Percentiles rank a stretch among this genome's conserved stretches.
These are phyloP conservation scores for Nigrospora osmanthi DNA, from an alignment of 2,329 filamentous ascomycete genomes.

Conservation along the genomic window DNA sequence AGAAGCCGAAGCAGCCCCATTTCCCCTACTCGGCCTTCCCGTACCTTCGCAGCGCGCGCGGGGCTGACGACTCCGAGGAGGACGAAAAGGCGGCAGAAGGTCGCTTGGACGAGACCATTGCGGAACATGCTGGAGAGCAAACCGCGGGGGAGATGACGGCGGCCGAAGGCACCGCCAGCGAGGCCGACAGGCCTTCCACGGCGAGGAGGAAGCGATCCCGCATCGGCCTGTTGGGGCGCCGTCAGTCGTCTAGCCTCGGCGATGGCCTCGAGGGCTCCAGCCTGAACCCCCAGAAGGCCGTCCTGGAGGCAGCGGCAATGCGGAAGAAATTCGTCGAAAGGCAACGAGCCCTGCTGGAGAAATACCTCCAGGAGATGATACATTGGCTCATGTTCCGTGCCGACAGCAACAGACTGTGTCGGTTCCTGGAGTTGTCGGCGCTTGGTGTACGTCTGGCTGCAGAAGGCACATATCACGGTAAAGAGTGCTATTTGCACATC, in stretches of 20 bases:
- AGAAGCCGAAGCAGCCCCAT: conserved; percentile 72
- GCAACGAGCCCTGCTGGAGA: conserved; percentile 79
- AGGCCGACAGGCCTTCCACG: conserved; percentile 48
- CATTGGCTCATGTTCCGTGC: conserved; percentile 94
- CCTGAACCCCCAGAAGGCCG: conserved; percentile 38
- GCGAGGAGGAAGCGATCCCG: conserved; percentile 40
- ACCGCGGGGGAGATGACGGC: conserved; percentile 38
- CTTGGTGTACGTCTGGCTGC: conserved; percentile 88
- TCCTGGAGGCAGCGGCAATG: conserved; percentile 46
- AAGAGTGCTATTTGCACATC: conserved; percentile 90
- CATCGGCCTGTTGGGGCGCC: conserved; percentile 39
- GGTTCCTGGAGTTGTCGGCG: conserved; percentile 91
- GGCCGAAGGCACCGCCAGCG: conserved; percentile 60
- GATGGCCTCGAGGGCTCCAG: conserved; percentile 37
- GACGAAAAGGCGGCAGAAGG: conserved; percentile 30
- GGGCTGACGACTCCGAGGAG: conserved; percentile 72
- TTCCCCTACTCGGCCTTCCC: conserved; percentile 88
- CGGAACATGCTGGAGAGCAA: conserved; percentile 31
- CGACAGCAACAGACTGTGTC: conserved; percentile 91
- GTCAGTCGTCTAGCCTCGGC: conserved; percentile 42
- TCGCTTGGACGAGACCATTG: conserved; percentile 25
- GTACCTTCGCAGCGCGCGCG: conserved; percentile 71
- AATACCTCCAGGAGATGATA: conserved; percentile 89
- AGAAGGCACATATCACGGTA: conserved; percentile 94
- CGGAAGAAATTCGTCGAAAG: conserved; percentile 65